phyloP scores from a whole-genome alignment of 75 land plant genomes.

The Cunninghamia lanceolata region DNA sequence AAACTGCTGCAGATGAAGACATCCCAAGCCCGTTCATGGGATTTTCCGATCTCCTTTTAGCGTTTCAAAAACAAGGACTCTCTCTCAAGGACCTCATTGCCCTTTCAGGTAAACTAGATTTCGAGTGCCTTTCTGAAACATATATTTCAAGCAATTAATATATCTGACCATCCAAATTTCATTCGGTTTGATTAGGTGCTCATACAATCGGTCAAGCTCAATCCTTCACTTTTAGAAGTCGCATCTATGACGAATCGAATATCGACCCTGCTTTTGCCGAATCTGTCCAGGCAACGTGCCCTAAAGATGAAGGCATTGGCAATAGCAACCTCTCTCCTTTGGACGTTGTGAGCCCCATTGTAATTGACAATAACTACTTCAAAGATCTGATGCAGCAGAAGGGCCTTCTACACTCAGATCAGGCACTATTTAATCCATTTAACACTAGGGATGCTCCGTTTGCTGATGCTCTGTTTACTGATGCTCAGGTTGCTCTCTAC shows the following conservation, averaged over 20 bases:
- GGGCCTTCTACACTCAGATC: neutral
- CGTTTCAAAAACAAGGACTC: slow-evolving; percentile 13
- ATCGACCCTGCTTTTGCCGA: neutral
- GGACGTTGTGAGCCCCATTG: neutral
- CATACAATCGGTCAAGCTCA: slow-evolving; percentile 27
- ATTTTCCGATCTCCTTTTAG: neutral
- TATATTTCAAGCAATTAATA: neutral
- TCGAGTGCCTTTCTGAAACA: neutral
- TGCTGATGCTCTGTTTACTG: no score
- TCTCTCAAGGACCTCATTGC: slow-evolving; percentile 22
- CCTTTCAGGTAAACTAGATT: slow-evolving; percentile 10
- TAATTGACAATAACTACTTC: neutral
- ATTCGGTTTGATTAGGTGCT: slow-evolving; percentile 6
- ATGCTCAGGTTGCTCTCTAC: no score
- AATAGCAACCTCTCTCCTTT: neutral
- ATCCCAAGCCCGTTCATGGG: slow-evolving; percentile 3
- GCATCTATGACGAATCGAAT: slow-evolving; percentile 23
- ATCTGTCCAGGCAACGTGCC: slow-evolving; percentile 5
- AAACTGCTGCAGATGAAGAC: neutral
- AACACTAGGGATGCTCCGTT: no score
- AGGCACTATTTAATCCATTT: no score
- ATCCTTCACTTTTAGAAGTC: slow-evolving; percentile 11
- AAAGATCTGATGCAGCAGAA: neutral
- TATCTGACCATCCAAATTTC: neutral
- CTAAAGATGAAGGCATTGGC: neutral